Evolutionary conservation across 257 asterid species (phyloP), one percentile per base, ranked within the genome.

Genomic region (Rubia yunnanensis): DNA sequence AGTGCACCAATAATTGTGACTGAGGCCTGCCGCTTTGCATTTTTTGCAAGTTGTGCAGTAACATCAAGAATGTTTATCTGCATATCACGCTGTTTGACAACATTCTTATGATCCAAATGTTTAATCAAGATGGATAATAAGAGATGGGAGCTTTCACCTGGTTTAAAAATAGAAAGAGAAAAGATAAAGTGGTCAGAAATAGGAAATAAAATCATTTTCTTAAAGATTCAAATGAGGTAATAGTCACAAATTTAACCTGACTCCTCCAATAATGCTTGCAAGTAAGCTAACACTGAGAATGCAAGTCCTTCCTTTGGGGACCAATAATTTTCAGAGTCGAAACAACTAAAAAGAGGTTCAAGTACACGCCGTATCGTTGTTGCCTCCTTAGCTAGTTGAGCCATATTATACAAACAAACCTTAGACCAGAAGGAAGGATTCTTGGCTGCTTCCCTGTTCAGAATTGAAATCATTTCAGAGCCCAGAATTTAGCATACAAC

Each of bases 61-160:
- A 73, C 69, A n/a, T 78, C 67, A 28, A 81, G 65, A 48, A 81
- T 76, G 57, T 68, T 38, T 15, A 76, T 76, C 71, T 78, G 83
- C 63, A 76, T 53, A 62, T 73, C 76, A 70, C 68, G 72, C 71
- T 65, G 71, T 72, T 78, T 81, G 67, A 58, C 27, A 20, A 81
- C 76, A 72, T 74, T 75, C 75, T 73, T 81, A 57, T 81, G 81
- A 78, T 76, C 81, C 80, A 81, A 71, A 54, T 81, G 86, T 79
- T 81, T 81, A 68, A 81, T 74, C 77, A 81, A 76, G 62, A 68
- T 63, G 60, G 83, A 75, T 24, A 78, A 44, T 60, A 81, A 62
- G 24, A 75, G 70, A 78, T 81, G 83, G 74, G 79, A 81, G 66
- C 67, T 81, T 55, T 73, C 86, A 31, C 79, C 86, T 81, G 76